Percentiles rank a stretch among this genome's conserved stretches.
phyloP scores from a whole-genome alignment of 345 rosid species.

The Stellera chamaejasme region DNA sequence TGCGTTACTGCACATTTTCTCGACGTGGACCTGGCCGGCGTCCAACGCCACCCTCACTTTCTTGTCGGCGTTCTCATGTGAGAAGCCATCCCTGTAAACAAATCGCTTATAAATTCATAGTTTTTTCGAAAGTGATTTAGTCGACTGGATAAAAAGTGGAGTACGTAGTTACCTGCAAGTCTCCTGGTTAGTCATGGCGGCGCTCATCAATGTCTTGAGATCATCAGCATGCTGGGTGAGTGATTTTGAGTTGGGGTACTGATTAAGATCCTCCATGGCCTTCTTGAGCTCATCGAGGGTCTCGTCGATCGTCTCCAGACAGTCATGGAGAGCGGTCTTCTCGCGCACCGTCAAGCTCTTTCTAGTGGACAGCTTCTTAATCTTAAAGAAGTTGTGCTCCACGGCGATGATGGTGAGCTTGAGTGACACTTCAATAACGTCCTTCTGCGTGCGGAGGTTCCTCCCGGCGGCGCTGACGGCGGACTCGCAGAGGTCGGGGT shows the following conservation, averaged over 20 bases:
- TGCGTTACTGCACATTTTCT: slow-evolving; percentile 42
- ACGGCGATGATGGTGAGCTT: slow-evolving; percentile 46
- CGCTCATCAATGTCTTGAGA: slow-evolving; percentile 68
- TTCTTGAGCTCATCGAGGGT: slow-evolving; percentile 70
- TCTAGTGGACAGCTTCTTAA: slow-evolving; percentile 26
- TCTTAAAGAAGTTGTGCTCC: slow-evolving; percentile 36
- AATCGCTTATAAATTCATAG: slow-evolving; percentile 21
- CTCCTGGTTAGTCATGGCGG: slow-evolving; percentile 89
- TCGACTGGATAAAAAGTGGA: too few species aligned
- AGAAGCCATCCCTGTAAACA: slow-evolving; percentile 69
- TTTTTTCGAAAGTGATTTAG: too few species aligned
- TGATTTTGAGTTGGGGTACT: slow-evolving; percentile 62
- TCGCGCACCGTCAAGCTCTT: slow-evolving; percentile 42
- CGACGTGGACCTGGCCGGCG: slow-evolving; percentile 36
- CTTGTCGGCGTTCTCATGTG: slow-evolving; percentile 46
- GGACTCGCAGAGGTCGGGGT: slow-evolving; percentile 69
- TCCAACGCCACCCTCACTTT: slow-evolving; percentile 27
- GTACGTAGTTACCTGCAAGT: slow-evolving; percentile 37
- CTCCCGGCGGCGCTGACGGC: slow-evolving; percentile 28
- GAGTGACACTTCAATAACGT: slow-evolving; percentile 45
- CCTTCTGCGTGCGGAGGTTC: slow-evolving; percentile 36
- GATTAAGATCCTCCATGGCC: slow-evolving; percentile 43
- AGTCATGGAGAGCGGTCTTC: slow-evolving; percentile 75
- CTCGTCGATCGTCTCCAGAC: slow-evolving; percentile 76
- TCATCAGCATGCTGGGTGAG: slow-evolving; percentile 61